Evolutionary conservation across 1,284 basidiomycete genomes (phyloP).

Genomic region (Cryptococcus floricola): DNA sequence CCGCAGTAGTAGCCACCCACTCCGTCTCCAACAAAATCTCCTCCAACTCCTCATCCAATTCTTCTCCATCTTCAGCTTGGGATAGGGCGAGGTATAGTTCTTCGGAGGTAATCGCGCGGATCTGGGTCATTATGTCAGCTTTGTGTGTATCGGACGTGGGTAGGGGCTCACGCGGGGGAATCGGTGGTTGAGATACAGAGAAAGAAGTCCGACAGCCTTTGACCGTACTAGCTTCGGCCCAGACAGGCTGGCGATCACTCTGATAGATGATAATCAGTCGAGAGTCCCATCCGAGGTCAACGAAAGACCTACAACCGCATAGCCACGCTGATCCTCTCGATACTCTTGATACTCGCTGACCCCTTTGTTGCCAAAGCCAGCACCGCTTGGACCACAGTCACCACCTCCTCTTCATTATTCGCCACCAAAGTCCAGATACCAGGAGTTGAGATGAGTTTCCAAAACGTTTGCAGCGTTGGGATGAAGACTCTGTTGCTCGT

Average conservation of each 20-base stretch:
- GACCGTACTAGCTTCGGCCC: slow-evolving; percentile 42
- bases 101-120: slow-evolving; percentile 74
- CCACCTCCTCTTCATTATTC: slow-evolving; percentile 56
- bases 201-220: slow-evolving; percentile 55
- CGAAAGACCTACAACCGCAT: slow-evolving; percentile 67
- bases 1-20: slow-evolving; percentile 54
- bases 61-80: slow-evolving; percentile 59
- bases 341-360: slow-evolving; percentile 60
- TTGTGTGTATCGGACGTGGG: not conserved
- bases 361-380: slow-evolving; percentile 17
- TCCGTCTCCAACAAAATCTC: slow-evolving; percentile 73
- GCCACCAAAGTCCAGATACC: slow-evolving; percentile 48
- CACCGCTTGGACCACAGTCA: slow-evolving; percentile 20
- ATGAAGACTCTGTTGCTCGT: slow-evolving; percentile 67
- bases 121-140: slow-evolving; percentile 50
- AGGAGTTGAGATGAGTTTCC: slow-evolving; percentile 57
- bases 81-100: slow-evolving; percentile 68
- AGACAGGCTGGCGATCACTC: slow-evolving; percentile 54
- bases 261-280: slow-evolving; percentile 26
- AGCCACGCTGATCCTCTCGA: slow-evolving; percentile 68
- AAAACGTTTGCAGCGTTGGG: slow-evolving; percentile 70
- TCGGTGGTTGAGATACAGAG: slow-evolving; percentile 65
- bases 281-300: not conserved
- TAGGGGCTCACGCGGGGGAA: slow-evolving; percentile 52
- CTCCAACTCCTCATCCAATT: slow-evolving; percentile 68